Base-by-base conservation (phyloP, 441 rosid genomes). In the Sinapis alba region DNA sequence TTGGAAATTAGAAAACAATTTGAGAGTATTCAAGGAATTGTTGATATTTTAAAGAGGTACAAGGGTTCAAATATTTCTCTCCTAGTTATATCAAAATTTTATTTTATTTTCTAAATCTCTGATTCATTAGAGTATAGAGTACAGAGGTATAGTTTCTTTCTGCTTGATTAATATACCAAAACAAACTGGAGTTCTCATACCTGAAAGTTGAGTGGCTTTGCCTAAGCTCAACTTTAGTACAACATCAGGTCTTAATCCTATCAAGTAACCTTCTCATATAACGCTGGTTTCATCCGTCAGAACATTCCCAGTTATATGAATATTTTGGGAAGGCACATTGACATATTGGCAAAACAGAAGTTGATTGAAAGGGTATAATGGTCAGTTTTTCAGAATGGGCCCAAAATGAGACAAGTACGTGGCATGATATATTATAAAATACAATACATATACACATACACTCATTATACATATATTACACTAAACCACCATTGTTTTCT, bases 141-240 rank as follows among this genome's bases (percentile, higher is more conserved):
- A 36, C 13, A 36, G 13, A 36, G 47, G 38, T 5, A 54, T 56
- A 20, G 63, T 59, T 69, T 34, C 32, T 56, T 61, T 72, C 64
- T 69, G 72, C 70, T 62, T n/a, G 73, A 79, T 71, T 69, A 8
- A 69, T 68, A 68, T 62, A 83, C 89, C 56, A 78, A 82, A 81
- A 50, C 1, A 54, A 54, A 30, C 12, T 23, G 38, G 24, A 58
- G 47, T 58, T 69, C 7, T 69, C 18, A 34, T 57, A 69, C 73
- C 73, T 57, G 34, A 32, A 20, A 68, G 9, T 68, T n/a, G 72
- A 19, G 51, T 30, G 47, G 47, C 15, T 41, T n/a, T 41, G 47
- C 47, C 15, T 41, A 41, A 41, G 16, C 47, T 32, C 38, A 32
- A 41, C 47, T 41, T 41, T 34, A 34, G 7, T 8, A 34, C 41